Evolutionary conservation across 1,284 basidiomycete genomes (phyloP).

Genomic region (Thecaphora thlaspeos): DNA sequence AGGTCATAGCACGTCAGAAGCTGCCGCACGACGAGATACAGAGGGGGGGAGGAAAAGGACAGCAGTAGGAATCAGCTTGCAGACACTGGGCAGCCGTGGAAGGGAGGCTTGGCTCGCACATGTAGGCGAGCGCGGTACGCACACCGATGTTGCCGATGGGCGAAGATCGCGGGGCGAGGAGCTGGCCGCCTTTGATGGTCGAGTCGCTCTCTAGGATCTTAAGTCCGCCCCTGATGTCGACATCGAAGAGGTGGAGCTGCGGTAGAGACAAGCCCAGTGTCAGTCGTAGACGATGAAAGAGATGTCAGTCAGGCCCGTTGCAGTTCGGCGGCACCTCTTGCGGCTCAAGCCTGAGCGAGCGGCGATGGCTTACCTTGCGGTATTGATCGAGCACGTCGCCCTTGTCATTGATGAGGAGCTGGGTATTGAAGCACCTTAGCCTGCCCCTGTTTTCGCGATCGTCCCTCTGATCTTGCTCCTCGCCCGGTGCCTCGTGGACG

Average conservation of each 20-base stretch:
- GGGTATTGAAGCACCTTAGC: slow-evolving; percentile 61
- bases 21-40: slow-evolving; percentile 51
- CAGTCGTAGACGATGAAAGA: not conserved
- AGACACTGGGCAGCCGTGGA: too few species aligned
- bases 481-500: slow-evolving; percentile 60
- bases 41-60: too few species aligned
- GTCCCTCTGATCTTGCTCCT: slow-evolving; percentile 43
- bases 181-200: slow-evolving; percentile 57
- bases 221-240: slow-evolving; percentile 59
- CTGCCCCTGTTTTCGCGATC: slow-evolving; percentile 20
- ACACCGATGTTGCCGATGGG: slow-evolving; percentile 57
- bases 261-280: too few species aligned
- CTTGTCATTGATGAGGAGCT: slow-evolving; percentile 59
- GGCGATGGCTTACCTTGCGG: slow-evolving; percentile 56
- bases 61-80: too few species aligned
- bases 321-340: too few species aligned
- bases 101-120: too few species aligned
- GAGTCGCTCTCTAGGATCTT: slow-evolving; percentile 55
- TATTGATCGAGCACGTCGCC: slow-evolving; percentile 59
- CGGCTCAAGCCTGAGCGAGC: not conserved
- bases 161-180: slow-evolving; percentile 54
- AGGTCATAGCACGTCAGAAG: slow-evolving; percentile 64
- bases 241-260: slow-evolving; percentile 62
- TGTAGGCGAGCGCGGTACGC: slow-evolving; percentile 1
- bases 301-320: too few species aligned